Conservation (phyloP, 495 filamentous ascomycete species). For the Penicillium canariense region DNA sequence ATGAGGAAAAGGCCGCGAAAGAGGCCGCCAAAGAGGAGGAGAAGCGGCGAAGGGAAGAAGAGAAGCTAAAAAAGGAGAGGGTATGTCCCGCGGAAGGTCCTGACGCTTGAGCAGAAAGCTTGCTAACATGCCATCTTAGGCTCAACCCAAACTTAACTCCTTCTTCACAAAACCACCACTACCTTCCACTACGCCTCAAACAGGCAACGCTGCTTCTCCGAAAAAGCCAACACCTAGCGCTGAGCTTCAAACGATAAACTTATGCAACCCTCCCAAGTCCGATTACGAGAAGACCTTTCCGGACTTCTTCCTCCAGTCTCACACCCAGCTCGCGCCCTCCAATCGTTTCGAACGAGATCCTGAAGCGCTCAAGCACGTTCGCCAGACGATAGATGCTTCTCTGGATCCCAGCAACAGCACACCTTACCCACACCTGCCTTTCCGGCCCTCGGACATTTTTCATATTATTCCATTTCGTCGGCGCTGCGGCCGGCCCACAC, state of each 20-base stretch:
- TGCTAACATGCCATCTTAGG: constrained; percentile 35
- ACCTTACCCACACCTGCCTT: constrained; percentile 26
- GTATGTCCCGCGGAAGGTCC: constrained; percentile 35
- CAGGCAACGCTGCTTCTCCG: constrained; percentile 23
- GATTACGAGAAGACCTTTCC: constrained; percentile 74
- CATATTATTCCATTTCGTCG: constrained; percentile 53
- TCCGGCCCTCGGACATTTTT: constrained; percentile 58
- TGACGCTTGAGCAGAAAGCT: neutral
- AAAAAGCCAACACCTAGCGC: constrained; percentile 18
- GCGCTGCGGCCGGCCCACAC: constrained; percentile 49
- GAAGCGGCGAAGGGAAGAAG: constrained; percentile 58
- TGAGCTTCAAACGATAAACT: constrained; percentile 3
- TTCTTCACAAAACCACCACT: constrained; percentile 56
- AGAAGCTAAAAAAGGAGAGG: constrained; percentile 65
- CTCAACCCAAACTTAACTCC: constrained; percentile 58
- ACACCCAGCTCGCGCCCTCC: constrained; percentile 59
- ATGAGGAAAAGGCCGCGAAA: constrained; percentile 59
- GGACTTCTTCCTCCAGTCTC: constrained; percentile 69
- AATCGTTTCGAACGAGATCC: constrained; percentile 56
- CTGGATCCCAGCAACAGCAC: constrained; percentile 29
- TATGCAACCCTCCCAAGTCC: constrained; percentile 33
- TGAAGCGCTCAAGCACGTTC: constrained; percentile 45
- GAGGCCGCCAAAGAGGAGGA: constrained; percentile 55
- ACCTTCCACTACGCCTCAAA: constrained; percentile 18
- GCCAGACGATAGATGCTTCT: constrained; percentile 49